These are phyloP conservation scores for Coemansia nantahalensis DNA, from an alignment of 192 early-diverging fungal species.

Conservation along the genomic window DNA sequence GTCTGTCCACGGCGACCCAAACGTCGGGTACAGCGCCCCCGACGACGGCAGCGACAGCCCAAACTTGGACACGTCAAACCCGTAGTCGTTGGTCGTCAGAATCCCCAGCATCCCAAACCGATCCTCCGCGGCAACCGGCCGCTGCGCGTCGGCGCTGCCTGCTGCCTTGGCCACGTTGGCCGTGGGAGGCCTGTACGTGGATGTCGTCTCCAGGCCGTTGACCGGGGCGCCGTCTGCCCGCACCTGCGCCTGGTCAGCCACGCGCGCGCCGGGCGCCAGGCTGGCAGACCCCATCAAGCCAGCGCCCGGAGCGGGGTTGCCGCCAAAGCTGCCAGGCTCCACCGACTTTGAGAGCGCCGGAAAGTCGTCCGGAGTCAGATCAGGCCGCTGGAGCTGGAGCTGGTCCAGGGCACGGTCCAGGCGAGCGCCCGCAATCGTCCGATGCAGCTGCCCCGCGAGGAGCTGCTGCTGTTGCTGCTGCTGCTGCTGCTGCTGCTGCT, in stretches of 20 bases:
- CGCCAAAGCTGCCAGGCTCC: constrained; percentile 9
- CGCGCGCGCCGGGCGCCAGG: constrained; percentile 16
- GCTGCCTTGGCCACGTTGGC: constrained; percentile 25
- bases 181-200: constrained; percentile 31
- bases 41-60: constrained; percentile 72
- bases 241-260: constrained; percentile 14
- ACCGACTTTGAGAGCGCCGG: constrained; percentile 26
- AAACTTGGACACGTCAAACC: constrained; percentile 85
- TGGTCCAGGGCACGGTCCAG: constrained; percentile 16
- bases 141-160: constrained; percentile 10
- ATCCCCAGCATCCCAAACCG: constrained; percentile 86
- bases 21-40: constrained; percentile 80
- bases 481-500: too few relatives aligned
- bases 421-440: constrained; percentile 30
- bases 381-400: constrained; percentile 12
- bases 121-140: constrained; percentile 43
- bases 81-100: constrained; percentile 83
- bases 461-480: too few relatives aligned
- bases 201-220: constrained; percentile 32
- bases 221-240: constrained; percentile 5
- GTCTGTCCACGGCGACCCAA: constrained; percentile 89
- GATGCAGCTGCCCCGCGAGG: constrained; percentile 33
- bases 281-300: constrained; percentile 5
- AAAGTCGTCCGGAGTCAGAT: constrained; percentile 40
- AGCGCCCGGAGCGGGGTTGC: constrained; percentile 1